Percentiles rank a stretch among this genome's conserved stretches.
Conservation (phyloP, 768 basidiomycete genomes). For the Naganishia onofrii region DNA sequence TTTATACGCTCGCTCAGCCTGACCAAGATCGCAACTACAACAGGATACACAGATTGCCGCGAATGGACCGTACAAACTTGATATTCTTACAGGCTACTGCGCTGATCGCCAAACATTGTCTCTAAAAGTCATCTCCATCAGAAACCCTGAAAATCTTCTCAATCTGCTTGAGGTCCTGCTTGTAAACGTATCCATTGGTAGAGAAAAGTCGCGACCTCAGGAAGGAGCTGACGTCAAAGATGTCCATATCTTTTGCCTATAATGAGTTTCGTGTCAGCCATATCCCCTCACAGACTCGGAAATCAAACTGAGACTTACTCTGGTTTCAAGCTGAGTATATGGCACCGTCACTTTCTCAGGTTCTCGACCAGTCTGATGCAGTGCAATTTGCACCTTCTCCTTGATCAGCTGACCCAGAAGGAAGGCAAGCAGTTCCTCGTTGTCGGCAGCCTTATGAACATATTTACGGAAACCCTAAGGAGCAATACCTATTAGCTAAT, state of each 20-base stretch:
- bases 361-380: conserved; percentile 62
- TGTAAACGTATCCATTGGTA: conserved; percentile 80
- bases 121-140: conserved; percentile 25
- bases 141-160: conserved; percentile 47
- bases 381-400: conserved; percentile 80
- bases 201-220: conserved; percentile 76
- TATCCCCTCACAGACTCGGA: background rate
- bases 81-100: background rate
- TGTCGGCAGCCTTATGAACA: conserved; percentile 88
- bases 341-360: conserved; percentile 75
- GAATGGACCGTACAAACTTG: background rate
- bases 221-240: conserved; percentile 85
- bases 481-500: background rate
- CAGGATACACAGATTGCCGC: background rate
- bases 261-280: background rate
- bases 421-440: conserved; percentile 92
- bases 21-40: background rate
- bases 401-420: conserved; percentile 89
- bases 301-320: conserved; percentile 59
- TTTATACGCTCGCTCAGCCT: background rate
- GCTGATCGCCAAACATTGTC: background rate
- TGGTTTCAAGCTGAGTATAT: conserved; percentile 76
- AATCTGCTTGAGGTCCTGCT: conserved; percentile 35
- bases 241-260: conserved; percentile 94
- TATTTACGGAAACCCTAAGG: conserved; percentile 92